phyloP scores from a whole-genome alignment of 2,329 filamentous ascomycete species.

The Grosmannia clavigera region DNA sequence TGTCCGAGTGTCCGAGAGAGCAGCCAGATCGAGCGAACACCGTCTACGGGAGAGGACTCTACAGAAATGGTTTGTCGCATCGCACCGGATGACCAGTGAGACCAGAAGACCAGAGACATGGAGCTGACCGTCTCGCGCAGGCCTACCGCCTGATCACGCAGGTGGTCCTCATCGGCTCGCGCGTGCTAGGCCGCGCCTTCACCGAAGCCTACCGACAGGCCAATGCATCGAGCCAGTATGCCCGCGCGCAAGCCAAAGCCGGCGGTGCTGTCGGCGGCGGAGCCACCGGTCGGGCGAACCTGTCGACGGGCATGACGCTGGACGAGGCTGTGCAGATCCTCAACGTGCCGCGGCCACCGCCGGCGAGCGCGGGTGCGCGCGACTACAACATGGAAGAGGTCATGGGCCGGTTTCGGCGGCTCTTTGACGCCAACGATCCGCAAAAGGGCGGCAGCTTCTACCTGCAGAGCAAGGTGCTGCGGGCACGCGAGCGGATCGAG shows the following conservation, averaged over 20 bases:
- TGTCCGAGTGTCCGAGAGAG: too few relatives aligned
- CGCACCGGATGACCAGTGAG: too few relatives aligned
- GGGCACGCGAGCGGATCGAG: conserved; percentile 86
- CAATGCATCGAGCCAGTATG: conserved; percentile 72
- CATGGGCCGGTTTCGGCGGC: conserved; percentile 77
- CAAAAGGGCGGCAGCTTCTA: conserved; percentile 97
- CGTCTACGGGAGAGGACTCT: too few relatives aligned
- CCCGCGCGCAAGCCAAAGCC: conserved; percentile 55
- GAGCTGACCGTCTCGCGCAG: conserved; percentile 30
- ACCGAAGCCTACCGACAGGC: conserved; percentile 93
- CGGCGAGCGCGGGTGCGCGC: conserved; percentile 25
- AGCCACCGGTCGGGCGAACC: conserved; percentile 26
- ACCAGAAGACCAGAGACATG: too few relatives aligned
- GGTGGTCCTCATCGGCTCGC: conserved; percentile 79
- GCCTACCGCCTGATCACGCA: conserved; percentile 91
- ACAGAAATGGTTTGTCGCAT: too few relatives aligned
- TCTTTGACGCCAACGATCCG: conserved; percentile 91
- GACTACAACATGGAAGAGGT: conserved; percentile 58
- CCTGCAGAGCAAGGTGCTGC: conserved; percentile 88
- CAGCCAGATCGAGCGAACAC: too few relatives aligned
- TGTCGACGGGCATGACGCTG: conserved; percentile 68
- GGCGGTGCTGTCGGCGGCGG: conserved; percentile 36
- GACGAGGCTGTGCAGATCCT: conserved; percentile 96
- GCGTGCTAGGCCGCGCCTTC: conserved; percentile 88
- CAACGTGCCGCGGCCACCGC: conserved; percentile 74